Evolutionary conservation across 495 filamentous ascomycete genomes (phyloP), one percentile per base, ranked within the genome.

Genomic region (Hyaloscypha bicolor): DNA sequence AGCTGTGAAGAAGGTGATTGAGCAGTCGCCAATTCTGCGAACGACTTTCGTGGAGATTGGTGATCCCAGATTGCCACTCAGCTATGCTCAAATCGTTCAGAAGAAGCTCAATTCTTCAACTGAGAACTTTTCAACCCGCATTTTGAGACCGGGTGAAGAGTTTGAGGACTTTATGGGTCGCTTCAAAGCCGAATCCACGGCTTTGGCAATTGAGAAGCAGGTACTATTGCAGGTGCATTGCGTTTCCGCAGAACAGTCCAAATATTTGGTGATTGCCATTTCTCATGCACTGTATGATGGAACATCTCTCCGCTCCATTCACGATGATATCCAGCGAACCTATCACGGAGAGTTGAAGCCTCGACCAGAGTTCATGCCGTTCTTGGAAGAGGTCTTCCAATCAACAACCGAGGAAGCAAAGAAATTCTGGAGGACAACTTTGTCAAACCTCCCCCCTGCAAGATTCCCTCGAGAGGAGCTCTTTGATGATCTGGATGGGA

Each of bases 231-330:
- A 86, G 39, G 69, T 85, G 0, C 59, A 66, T 0, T 76, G 79
- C 62, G 77, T 75, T 1, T 80, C 64, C 9, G 67, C 80, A 30
- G 69, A 75, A 6, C 66, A 67, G 1, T 71, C 64, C 4, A 66
- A 57, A 2, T 88, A 88, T 69, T 69, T 93, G 4, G 73, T 92
- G 1, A 72, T 93, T 22, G 93, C 91, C 14, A 86, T 93, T 57
- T 83, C 91, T 4, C 92, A 95, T 74, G 91, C 90, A 0, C 80
- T 93, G 42, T 94, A 93, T 68, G 92, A 95, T 73, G 92, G 92
- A 9, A 89, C 85, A 80, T 93, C 90, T 9, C 77, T 93, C 14
- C 76, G 79, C 16, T 79, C 91, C 9, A 76, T 95, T 12, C 88
- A 93, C 69, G 76, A 83, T 51, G 89, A 93, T 64, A 85, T 95